These are phyloP conservation scores for Paspalum vaginatum DNA, from an alignment of 176 grass and related monocot genomes.

Conservation along the genomic window DNA sequence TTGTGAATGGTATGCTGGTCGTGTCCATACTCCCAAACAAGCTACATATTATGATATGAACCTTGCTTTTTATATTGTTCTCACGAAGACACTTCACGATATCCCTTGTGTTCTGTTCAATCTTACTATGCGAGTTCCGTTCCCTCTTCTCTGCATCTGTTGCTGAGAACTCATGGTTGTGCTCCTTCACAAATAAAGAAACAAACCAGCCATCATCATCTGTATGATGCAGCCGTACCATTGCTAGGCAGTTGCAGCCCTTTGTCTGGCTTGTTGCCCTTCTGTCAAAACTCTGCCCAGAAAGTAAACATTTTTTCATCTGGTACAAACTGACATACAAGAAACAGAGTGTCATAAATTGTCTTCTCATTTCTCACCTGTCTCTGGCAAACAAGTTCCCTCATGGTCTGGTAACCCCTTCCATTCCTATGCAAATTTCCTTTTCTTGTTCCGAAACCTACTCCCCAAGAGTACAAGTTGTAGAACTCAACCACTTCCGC, in stretches of 20 bases:
- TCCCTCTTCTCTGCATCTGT: not conserved
- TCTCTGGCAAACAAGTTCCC: not conserved
- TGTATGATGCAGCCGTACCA: not conserved
- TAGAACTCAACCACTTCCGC: not conserved
- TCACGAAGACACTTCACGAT: not conserved
- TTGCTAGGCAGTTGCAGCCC: not conserved
- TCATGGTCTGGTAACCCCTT: not conserved
- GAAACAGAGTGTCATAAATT: too few species aligned
- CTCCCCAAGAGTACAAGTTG: not conserved
- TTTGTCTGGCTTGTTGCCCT: not conserved
- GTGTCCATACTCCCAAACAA: not conserved
- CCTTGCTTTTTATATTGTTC: not conserved
- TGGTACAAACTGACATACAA: too few species aligned
- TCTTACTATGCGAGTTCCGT: not conserved
- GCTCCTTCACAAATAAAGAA: not conserved
- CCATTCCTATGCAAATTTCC: not conserved
- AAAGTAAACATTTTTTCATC: too few species aligned
- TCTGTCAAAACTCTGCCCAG: not conserved
- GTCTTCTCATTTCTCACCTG: too few species aligned
- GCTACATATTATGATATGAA: not conserved
- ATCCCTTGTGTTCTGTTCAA: not conserved
- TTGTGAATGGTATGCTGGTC: not conserved
- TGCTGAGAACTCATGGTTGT: not conserved
- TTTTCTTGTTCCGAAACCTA: not conserved
- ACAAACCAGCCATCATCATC: not conserved